These are phyloP conservation scores for Penicillium sp. DNA, from an alignment of 2,329 filamentous ascomycete species.

Conservation along the genomic window DNA sequence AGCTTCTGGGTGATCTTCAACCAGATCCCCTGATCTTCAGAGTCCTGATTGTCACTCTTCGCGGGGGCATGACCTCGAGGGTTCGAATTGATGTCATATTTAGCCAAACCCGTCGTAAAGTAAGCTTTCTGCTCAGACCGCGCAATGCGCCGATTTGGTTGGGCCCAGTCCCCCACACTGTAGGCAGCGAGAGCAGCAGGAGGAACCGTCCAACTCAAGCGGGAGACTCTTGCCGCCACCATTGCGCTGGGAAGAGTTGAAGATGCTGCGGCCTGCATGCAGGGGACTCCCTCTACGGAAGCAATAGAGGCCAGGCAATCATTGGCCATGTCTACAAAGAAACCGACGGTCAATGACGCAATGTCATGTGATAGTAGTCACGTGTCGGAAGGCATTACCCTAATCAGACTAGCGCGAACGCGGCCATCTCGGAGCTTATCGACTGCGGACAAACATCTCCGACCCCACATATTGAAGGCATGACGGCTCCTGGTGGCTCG, in stretches of 20 bases:
- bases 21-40: conserved; percentile 35
- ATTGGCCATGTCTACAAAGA: conserved; percentile 6
- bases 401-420: conserved; percentile 23
- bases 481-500: conserved; percentile 16
- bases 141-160: conserved; percentile 20
- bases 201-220: conserved; percentile 37
- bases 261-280: conserved; percentile 22
- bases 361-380: conserved; percentile 24
- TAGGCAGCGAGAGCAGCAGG: conserved; percentile 34
- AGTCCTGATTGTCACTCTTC: conserved; percentile 27
- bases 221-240: conserved; percentile 33
- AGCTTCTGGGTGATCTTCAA: conserved; percentile 52
- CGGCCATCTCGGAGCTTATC: conserved; percentile 20
- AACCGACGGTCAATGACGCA: conserved; percentile 24
- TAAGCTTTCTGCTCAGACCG: conserved; percentile 16
- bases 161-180: conserved; percentile 25
- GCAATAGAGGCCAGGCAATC: conserved; percentile 18
- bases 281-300: conserved; percentile 5
- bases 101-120: conserved; percentile 24
- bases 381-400: conserved; percentile 10
- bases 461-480: conserved; percentile 21
- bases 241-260: conserved; percentile 28
- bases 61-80: conserved; percentile 1
- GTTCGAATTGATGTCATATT: conserved; percentile 12
- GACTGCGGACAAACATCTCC: conserved; percentile 11